Conservation (phyloP, 2,329 filamentous ascomycete species). For the Sphaerulina populicola region DNA sequence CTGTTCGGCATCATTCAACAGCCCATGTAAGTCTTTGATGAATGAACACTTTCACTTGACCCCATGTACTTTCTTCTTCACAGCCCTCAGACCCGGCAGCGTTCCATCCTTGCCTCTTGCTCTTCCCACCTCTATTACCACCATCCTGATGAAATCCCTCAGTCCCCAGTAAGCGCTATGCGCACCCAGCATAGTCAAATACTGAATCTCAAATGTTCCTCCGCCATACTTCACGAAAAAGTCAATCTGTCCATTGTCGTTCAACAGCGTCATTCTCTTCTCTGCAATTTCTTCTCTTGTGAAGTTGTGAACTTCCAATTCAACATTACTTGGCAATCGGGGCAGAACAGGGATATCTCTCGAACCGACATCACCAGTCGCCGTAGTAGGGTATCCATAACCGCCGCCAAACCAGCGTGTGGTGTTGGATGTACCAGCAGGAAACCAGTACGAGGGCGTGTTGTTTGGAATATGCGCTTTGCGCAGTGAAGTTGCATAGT, state of each 20-base stretch:
- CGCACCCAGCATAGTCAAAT: conserved; percentile 91
- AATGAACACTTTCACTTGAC: not conserved
- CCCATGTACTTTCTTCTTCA: conserved; percentile 49
- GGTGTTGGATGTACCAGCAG: conserved; percentile 26
- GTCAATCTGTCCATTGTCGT: conserved; percentile 95
- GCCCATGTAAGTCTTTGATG: too few species aligned
- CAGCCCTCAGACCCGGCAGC: conserved; percentile 46
- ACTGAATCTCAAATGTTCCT: conserved; percentile 87
- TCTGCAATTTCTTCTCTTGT: conserved; percentile 85
- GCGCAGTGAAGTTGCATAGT: conserved; percentile 68
- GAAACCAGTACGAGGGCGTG: conserved; percentile 43
- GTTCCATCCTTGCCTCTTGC: conserved; percentile 57
- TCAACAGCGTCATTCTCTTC: conserved; percentile 75
- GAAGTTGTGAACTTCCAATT: conserved; percentile 93
- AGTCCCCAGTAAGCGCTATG: conserved; percentile 92
- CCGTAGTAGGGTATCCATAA: conserved; percentile 9
- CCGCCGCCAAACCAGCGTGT: conserved; percentile 35
- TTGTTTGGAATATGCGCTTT: conserved; percentile 70
- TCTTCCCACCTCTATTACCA: conserved; percentile 81
- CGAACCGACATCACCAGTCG: conserved; percentile 26
- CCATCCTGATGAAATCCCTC: conserved; percentile 77
- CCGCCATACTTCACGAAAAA: conserved; percentile 76
- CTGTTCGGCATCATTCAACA: not conserved
- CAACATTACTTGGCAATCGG: conserved; percentile 51
- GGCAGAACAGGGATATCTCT: conserved; percentile 29